Conservation (phyloP, 495 filamentous ascomycete species). For the Amniculicola lignicola region DNA sequence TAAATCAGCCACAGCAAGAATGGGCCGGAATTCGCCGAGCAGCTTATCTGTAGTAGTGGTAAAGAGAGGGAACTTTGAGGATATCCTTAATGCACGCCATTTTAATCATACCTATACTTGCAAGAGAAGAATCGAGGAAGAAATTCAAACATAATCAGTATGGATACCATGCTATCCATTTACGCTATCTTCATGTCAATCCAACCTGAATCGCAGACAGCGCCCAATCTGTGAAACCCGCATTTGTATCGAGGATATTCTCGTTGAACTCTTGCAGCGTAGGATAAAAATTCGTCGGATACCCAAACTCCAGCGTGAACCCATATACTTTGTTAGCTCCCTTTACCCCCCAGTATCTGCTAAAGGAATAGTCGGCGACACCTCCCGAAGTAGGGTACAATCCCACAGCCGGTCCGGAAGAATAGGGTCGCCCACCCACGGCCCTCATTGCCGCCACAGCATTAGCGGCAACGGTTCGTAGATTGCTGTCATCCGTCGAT, state of each 20-base stretch:
- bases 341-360: conserved; percentile 32
- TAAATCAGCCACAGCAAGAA: too few relatives aligned
- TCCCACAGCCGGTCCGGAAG: conserved; percentile 36
- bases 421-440: conserved; percentile 36
- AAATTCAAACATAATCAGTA: too few relatives aligned
- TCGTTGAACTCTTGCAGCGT: conserved; percentile 37
- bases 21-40: too few relatives aligned
- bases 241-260: conserved; percentile 42
- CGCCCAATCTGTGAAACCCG: conserved; percentile 43
- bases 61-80: too few relatives aligned
- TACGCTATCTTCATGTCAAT: neutral
- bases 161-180: too few relatives aligned
- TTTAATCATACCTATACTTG: too few relatives aligned
- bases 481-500: conserved; percentile 29
- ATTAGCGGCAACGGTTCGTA: conserved; percentile 28
- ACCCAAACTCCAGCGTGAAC: conserved; percentile 48
- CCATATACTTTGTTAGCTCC: conserved; percentile 41
- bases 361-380: conserved; percentile 43
- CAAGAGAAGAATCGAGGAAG: too few relatives aligned
- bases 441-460: conserved; percentile 38
- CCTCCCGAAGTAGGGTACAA: conserved; percentile 43
- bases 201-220: conserved; percentile 9
- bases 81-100: too few relatives aligned
- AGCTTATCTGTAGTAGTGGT: too few relatives aligned
- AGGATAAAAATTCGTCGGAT: conserved; percentile 45